A percentile compares a stretch with the other conserved stretches of the same genome.
These are phyloP conservation scores for Xylariaceae sp. DNA, from an alignment of 2,329 filamentous ascomycete species.

Conservation along the genomic window DNA sequence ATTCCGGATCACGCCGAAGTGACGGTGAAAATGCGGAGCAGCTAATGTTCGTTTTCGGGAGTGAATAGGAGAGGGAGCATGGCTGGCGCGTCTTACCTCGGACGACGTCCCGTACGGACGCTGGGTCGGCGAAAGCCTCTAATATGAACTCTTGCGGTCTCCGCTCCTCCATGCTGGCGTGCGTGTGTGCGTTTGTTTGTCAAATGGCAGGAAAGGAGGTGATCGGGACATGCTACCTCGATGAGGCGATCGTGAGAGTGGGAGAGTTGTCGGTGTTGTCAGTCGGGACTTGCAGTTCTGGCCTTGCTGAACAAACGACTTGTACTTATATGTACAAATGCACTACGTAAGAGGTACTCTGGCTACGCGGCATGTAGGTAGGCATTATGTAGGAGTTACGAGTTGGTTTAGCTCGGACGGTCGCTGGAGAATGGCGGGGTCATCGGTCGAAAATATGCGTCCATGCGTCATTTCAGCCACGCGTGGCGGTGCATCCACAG, in stretches of 20 bases:
- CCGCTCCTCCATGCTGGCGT: constrained; percentile 43
- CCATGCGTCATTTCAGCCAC: constrained; percentile 28
- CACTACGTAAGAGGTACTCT: not conserved
- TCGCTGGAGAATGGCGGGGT: constrained; percentile 16
- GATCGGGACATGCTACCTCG: constrained; percentile 11
- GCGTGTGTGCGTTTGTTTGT: not conserved
- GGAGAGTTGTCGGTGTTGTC: not conserved
- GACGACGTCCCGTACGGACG: constrained; percentile 84
- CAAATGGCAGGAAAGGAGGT: not conserved
- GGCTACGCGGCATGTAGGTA: not conserved
- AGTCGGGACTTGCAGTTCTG: constrained; percentile 9
- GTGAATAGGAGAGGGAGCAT: not conserved
- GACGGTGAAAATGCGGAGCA: constrained; percentile 9
- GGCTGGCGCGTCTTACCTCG: constrained; percentile 57
- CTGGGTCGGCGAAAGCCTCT: constrained; percentile 87
- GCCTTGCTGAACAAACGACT: constrained; percentile 5
- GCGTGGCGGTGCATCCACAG: constrained; percentile 4
- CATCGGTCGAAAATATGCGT: not conserved
- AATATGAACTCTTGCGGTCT: constrained; percentile 81
- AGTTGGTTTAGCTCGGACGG: not conserved
- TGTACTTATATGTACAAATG: not conserved
- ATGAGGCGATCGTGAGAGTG: constrained; percentile 4
- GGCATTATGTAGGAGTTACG: not conserved
- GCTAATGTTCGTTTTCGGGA: not conserved
- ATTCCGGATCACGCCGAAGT: not conserved